Evolutionary conservation across 805 yeast genomes (phyloP).

Genomic region (Suhomyces faveliae): DNA sequence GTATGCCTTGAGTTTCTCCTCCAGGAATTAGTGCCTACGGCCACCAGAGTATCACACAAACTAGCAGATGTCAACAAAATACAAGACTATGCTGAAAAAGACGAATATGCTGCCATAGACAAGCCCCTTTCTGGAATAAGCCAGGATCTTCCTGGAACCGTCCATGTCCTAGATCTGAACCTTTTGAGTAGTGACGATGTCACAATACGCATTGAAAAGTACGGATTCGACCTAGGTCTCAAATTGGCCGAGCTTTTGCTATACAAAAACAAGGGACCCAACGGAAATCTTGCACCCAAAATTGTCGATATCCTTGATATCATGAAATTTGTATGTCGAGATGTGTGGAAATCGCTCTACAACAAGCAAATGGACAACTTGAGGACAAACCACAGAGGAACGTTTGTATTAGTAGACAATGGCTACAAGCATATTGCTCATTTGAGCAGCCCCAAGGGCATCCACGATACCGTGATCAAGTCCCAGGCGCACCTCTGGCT

Average conservation of each 20-base stretch:
- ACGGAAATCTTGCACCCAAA: conserved; percentile 33
- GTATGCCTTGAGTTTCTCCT: conserved; percentile 61
- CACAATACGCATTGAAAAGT: conserved; percentile 57
- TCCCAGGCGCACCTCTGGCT: conserved; percentile 58
- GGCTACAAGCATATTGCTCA: conserved; percentile 53
- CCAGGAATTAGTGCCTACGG: conserved; percentile 74
- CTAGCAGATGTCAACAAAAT: conserved; percentile 27
- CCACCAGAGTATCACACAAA: conserved; percentile 59
- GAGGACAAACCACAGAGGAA: conserved; percentile 87
- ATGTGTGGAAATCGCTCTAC: conserved; percentile 79
- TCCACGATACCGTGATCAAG: conserved; percentile 43
- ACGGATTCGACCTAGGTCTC: conserved; percentile 70
- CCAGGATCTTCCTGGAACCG: conserved; percentile 43
- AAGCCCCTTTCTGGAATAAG: conserved; percentile 28
- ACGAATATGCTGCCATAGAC: conserved; percentile 23
- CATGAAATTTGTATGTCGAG: conserved; percentile 90
- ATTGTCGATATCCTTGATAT: conserved; percentile 69
- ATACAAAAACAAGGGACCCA: conserved; percentile 29
- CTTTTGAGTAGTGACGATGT: conserved; percentile 48
- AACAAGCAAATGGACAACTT: conserved; percentile 89
- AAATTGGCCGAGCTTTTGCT: conserved; percentile 51
- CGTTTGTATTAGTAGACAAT: conserved; percentile 75
- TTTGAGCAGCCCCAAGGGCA: conserved; percentile 47
- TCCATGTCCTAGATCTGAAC: conserved; percentile 36
- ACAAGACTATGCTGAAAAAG: conserved; percentile 15